phyloP scores from a whole-genome alignment of 192 early-diverging fungal genomes.

The Funneliformis geosporum region DNA sequence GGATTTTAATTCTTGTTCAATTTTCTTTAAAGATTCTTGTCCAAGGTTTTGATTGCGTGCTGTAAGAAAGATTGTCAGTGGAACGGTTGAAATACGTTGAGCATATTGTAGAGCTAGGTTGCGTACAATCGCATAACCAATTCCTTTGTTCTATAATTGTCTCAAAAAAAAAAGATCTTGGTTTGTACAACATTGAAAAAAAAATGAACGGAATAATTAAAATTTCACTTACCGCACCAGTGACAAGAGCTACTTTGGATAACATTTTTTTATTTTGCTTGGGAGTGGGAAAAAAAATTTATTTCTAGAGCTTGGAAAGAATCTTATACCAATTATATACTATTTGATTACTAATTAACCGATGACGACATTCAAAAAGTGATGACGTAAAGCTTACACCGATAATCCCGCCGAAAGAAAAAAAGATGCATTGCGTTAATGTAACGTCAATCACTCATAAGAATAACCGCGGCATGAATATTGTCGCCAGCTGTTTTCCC shows the following conservation, averaged over 20 bases:
- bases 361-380: too few relatives aligned
- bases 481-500: too few relatives aligned
- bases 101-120: slow-evolving; percentile 21
- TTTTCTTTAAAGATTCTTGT: background rate
- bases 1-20: slow-evolving; percentile 13
- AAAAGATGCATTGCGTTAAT: too few relatives aligned
- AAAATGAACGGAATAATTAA: background rate
- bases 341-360: too few relatives aligned
- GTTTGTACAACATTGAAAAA: background rate
- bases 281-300: too few relatives aligned
- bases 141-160: slow-evolving; percentile 26
- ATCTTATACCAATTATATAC: too few relatives aligned
- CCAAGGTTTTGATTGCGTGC: slow-evolving; percentile 12
- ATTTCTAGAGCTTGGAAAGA: too few relatives aligned
- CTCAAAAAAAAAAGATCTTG: background rate
- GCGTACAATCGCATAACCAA: slow-evolving; percentile 31
- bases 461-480: too few relatives aligned
- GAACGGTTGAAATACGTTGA: background rate
- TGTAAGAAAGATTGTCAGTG: slow-evolving; percentile 1
- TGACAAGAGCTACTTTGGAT: background rate
- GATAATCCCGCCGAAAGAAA: too few relatives aligned
- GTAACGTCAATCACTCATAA: too few relatives aligned
- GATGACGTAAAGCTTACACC: too few relatives aligned
- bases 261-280: too few relatives aligned
- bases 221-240: background rate